Evolutionary conservation across 208 protist species (phyloP), one percentile per base, ranked within the genome.

Genomic region (Naegleria gruberi): DNA sequence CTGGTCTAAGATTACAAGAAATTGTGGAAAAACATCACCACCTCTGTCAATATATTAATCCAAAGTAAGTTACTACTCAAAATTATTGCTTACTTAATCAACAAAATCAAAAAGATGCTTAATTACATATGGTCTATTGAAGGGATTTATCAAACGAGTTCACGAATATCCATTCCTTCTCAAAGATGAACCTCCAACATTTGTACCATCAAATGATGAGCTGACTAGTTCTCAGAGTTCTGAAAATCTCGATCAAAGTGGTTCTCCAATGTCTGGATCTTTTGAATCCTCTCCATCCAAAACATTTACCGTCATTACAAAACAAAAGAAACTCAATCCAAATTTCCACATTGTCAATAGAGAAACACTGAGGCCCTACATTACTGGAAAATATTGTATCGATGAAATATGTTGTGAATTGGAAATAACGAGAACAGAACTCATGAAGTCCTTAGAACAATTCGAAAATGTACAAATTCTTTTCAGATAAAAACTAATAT

Each of bases 321-420:
- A 26, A 37, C 30, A 7, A 77, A 77, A n/a, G n/a, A 77, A n/a
- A 77, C 34, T n/a, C 1, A 37, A 19, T 30, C 17, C 26, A 77
- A 19, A 19, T 26, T 30, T 65, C 2, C 51, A 65, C 2, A 23
- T 65, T 23, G 12, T 65, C 51, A 65, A 65, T 19, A 65, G 15
- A 23, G 51, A 65, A 30, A 19, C 30, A 4, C 30, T 65, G 30
- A 10, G 51, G 12, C 51, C 51, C 51, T 83, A 44, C 6, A 6
- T 55, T 0, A 40, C 26, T 55, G 83, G 83, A 55, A 55, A 55
- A 55, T 40, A 55, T 51, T 87, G 5, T 17, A 30, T 42, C 4
- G 83, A 87, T 55, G 83, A 46, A n/a, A 87, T 87, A 40, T 87
- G 83, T 87, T 45, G 41, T 45, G 43, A 87, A 17, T 55, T 87